Evolutionary conservation across 2,329 filamentous ascomycete genomes (phyloP), one percentile per base, ranked within the genome.

Genomic region (Teratosphaeria zuluensis): DNA sequence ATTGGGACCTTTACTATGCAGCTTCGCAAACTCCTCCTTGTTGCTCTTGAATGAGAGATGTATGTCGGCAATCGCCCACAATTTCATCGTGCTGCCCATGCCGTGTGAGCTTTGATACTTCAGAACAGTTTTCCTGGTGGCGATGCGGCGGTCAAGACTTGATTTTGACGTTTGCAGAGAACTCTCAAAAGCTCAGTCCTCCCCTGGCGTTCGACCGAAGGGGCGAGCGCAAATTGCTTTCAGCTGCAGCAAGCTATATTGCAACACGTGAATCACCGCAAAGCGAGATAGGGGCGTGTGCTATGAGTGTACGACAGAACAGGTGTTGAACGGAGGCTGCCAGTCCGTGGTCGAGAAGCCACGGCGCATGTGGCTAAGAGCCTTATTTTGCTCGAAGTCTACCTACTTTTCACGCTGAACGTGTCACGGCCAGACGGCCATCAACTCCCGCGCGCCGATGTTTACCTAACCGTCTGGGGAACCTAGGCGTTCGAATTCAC

Each of bases 51-150:
- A 78, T 21, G 74, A 76, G 59, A 78, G 69, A 62, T 78, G 76
- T 51, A 78, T 73, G 65, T 78, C 76, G 62, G 70, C 67, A 59
- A 78, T 78, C 31, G 76, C 76, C 68, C 73, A 78, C n/a, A 78
- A 70, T 55, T 62, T 63, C 58, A 63, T 64, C n/a, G 48, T 60
- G 59, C 9, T 52, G 42, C 16, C 4, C 42, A 48, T 48, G n/a
- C 19, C 42, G 42, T n/a, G n/a, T 19, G 42, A 5, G n/a, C 42
- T 2, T 16, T 48, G 16, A n/a, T n/a, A 19, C 42, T 21, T 19
- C 5, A 21, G 42, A 14, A 42, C n/a, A 48, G 4, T 14, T 42
- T 48, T 48, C 42, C 16, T 7, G 42, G 42, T 48, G 19, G 42
- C 42, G 19, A 48, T 8, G 16, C 42, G 57, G 33, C 24, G 24